Evolutionary conservation across 768 basidiomycete genomes (phyloP).

Genomic region (Lentinula boryana): DNA sequence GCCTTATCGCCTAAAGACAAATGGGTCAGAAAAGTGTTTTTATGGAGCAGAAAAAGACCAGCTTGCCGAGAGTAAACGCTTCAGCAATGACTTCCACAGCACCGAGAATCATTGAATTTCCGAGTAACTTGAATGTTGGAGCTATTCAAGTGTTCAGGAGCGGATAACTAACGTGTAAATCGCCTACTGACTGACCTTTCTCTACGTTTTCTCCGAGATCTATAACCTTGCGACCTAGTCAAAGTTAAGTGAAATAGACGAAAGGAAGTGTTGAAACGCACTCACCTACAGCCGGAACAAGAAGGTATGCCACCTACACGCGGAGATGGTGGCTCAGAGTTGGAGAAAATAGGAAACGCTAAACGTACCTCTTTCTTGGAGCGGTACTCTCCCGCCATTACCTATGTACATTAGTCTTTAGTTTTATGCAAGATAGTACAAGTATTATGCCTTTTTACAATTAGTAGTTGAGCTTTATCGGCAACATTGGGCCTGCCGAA

Average conservation of each 20-base stretch:
- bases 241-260: background rate
- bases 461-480: constrained; percentile 56
- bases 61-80: constrained; percentile 64
- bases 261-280: background rate
- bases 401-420: background rate
- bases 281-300: constrained; percentile 65
- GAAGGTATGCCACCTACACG: constrained; percentile 49
- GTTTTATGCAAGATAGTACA: background rate
- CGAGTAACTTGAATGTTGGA: constrained; percentile 70
- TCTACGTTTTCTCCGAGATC: constrained; percentile 86
- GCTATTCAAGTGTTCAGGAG: constrained; percentile 28
- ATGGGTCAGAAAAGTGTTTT: background rate
- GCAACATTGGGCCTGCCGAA: constrained; percentile 70
- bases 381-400: constrained; percentile 76
- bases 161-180: background rate
- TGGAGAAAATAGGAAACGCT: background rate
- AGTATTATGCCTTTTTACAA: constrained; percentile 21
- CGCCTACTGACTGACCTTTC: constrained; percentile 41
- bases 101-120: constrained; percentile 75
- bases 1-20: constrained; percentile 47
- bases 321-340: background rate
- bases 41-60: background rate
- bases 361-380: constrained; percentile 59
- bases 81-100: constrained; percentile 76
- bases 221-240: constrained; percentile 49